phyloP scores from a whole-genome alignment of 2,329 filamentous ascomycete genomes.

The Taxawa tesnikishii region DNA sequence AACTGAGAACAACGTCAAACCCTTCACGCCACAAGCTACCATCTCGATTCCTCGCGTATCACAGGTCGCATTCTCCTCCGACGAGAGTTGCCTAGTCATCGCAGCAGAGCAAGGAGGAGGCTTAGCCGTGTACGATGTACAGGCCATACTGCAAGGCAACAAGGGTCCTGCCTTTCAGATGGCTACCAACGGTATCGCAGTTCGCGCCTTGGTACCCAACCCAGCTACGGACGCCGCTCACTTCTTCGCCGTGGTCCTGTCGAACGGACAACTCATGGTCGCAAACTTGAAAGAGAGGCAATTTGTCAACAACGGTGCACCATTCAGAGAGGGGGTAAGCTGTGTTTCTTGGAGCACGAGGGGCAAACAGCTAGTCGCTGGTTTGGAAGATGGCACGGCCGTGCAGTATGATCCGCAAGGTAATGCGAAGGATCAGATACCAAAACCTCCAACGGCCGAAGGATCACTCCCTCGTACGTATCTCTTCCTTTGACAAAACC shows the following conservation, averaged over 20 bases:
- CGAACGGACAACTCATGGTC: constrained; percentile 69
- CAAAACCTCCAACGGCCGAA: constrained; percentile 57
- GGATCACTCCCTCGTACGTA: constrained; percentile 23
- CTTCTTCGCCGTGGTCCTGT: constrained; percentile 69
- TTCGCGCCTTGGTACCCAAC: constrained; percentile 70
- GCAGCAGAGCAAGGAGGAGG: constrained; percentile 73
- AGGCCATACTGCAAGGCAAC: constrained; percentile 52
- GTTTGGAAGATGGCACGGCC: constrained; percentile 66
- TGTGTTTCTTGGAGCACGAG: constrained; percentile 84
- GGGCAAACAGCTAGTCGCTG: constrained; percentile 86
- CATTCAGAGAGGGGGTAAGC: constrained; percentile 63
- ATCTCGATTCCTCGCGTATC: constrained; percentile 68
- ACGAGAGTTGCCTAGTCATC: constrained; percentile 72
- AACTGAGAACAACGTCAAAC: constrained; percentile 50
- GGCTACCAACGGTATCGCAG: constrained; percentile 57
- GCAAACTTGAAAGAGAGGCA: constrained; percentile 61
- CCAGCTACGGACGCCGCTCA: constrained; percentile 61
- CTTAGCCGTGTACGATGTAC: constrained; percentile 69
- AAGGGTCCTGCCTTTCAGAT: constrained; percentile 63
- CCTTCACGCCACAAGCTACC: constrained; percentile 61
- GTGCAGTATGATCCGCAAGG: constrained; percentile 78
- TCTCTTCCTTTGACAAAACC: background rate
- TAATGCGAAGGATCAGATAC: constrained; percentile 63
- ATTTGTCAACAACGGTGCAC: constrained; percentile 45
- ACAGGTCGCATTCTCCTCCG: constrained; percentile 82